Evolutionary conservation across 257 asterid species (phyloP), one percentile per base, ranked within the genome.

Genomic region (Solanum lycopersicoides): DNA sequence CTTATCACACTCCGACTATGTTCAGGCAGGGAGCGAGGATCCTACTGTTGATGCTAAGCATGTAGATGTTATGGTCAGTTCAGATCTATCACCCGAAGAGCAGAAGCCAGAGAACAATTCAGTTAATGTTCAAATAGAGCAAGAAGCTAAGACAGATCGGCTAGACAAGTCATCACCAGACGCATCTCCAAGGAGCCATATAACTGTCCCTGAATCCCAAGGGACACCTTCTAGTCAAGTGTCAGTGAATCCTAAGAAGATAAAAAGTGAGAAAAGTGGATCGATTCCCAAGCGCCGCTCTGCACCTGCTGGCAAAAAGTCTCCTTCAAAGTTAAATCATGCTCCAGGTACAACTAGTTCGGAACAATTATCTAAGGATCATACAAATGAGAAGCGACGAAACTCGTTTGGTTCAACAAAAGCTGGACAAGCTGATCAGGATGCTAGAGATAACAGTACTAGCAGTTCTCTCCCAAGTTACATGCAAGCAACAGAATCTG

Each of bases 401-500:
- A 93, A 85, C 92, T 95, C 98, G n/a, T 86, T 93, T 86, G 95
- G 95, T 83, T 92, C 97, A 66, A 91, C 92, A 50, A 95, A 90
- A 86, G 83, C 92, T 23, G 96, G 92, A 85, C 90, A 91, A 2
- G 91, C 84, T 84, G 98, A 96, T 90, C 99, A 96, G 90, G 99
- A 94, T 86, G 94, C 96, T 42, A 92, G 96, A 91, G 98, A 97
- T 86, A 94, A 94, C 87, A 93, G 92, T 82, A 92, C 92, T 92
- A 93, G 97, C 86, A 94, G 83, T 87, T 83, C 98, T 85, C 92
- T 97, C 76, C 99, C 99, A 7, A 94, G 98, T 89, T 97, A 97
- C 91, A 97, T 97, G 99, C 99, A 97, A 90, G 98, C 99, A 5
- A 97, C 99, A 69, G 93, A 97, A 89, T 96, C 99, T 87, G 99